A percentile compares a stretch with the other conserved stretches of the same genome.
Evolutionary conservation across 1,284 basidiomycete species (phyloP).

Genomic region (Hemileia vastatrix): DNA sequence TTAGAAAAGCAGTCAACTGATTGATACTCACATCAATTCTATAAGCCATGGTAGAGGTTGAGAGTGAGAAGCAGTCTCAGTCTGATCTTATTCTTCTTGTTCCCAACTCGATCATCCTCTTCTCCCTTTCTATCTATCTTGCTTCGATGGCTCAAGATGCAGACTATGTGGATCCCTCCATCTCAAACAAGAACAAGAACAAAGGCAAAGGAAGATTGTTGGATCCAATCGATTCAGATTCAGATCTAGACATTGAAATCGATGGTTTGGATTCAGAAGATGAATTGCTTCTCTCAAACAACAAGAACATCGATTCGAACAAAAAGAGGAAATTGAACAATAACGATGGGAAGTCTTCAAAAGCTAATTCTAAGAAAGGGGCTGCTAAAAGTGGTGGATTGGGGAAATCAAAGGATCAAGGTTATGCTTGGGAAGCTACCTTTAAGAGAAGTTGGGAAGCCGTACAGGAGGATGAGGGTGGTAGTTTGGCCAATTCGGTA

Average conservation of each 20-base stretch:
- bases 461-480: constrained; percentile 87
- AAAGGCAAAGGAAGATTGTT: no score
- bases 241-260: background rate
- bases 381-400: background rate
- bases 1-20: no score
- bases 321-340: background rate
- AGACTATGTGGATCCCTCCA: no score
- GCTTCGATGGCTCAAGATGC: no score
- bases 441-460: constrained; percentile 93
- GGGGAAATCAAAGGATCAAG: no score
- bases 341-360: background rate
- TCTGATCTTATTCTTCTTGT: no score
- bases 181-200: no score
- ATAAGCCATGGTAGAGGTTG: no score
- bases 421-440: constrained; percentile 87
- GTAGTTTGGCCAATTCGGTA: constrained; percentile 78
- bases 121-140: no score
- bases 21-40: no score
- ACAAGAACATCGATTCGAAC: background rate
- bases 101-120: no score
- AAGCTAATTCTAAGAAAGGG: background rate
- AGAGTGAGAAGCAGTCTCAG: no score
- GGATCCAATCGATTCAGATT: background rate
- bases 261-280: background rate
- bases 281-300: background rate